Conservation (phyloP, 768 basidiomycete species). For the Stropharia rugosoannulata region DNA sequence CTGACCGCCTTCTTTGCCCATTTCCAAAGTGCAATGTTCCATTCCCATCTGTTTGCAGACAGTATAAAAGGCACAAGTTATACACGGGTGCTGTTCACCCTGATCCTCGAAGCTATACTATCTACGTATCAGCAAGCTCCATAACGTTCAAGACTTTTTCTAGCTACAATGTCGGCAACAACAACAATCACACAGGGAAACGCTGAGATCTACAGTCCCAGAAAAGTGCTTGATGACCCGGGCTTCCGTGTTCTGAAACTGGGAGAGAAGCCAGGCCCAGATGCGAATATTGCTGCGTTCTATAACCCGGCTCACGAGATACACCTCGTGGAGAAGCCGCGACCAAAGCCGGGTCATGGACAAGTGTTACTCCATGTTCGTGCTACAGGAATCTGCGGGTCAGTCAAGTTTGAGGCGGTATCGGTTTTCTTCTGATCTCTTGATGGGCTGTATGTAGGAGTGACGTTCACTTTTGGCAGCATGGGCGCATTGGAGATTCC, state of each 20-base stretch:
- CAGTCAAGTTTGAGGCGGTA: not conserved
- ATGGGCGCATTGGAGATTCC: constrained; percentile 65
- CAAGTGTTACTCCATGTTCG: constrained; percentile 67
- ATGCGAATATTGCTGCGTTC: constrained; percentile 60
- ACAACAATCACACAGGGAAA: constrained; percentile 27
- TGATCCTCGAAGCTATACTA: not conserved
- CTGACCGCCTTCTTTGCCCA: not conserved
- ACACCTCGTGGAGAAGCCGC: constrained; percentile 66
- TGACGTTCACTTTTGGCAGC: constrained; percentile 75
- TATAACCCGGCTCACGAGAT: constrained; percentile 65
- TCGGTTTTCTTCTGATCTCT: not conserved
- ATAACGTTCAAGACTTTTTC: not conserved
- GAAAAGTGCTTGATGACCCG: constrained; percentile 54
- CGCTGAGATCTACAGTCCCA: constrained; percentile 52
- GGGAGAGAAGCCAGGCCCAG: constrained; percentile 47
- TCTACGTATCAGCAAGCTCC: not conserved
- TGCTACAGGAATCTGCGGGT: constrained; percentile 73
- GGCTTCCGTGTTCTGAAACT: constrained; percentile 50
- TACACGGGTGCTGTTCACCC: not conserved
- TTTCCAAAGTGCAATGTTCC: not conserved
- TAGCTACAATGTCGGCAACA: constrained; percentile 25
- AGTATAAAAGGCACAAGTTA: not conserved
- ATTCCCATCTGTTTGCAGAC: not conserved
- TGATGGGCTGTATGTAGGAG: constrained; percentile 38
- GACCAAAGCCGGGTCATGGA: constrained; percentile 57